Conservation (phyloP, 2,329 filamentous ascomycete genomes). For the Sarocladium brachiariae region DNA sequence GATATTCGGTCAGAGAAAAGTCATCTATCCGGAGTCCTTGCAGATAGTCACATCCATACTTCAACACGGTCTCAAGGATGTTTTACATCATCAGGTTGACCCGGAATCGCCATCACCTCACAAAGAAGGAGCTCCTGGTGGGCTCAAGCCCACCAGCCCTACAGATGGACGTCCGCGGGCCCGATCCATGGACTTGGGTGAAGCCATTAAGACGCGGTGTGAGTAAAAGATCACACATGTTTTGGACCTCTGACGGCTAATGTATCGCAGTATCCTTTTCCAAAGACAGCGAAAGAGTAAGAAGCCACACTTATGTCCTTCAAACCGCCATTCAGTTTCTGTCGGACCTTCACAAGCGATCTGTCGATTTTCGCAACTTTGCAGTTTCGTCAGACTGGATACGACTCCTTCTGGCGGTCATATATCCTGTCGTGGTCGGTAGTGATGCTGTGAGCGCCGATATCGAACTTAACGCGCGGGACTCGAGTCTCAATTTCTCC, state of each 20-base stretch:
- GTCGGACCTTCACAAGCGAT: slow-evolving; percentile 69
- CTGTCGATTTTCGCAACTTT: slow-evolving; percentile 74
- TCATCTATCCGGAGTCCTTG: slow-evolving; percentile 71
- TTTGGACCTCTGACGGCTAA: not conserved
- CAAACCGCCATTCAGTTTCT: slow-evolving; percentile 75
- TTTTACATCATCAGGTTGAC: slow-evolving; percentile 56
- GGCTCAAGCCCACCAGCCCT: slow-evolving; percentile 1
- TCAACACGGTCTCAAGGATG: slow-evolving; percentile 70
- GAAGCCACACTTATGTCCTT: slow-evolving; percentile 55
- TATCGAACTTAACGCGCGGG: slow-evolving; percentile 77
- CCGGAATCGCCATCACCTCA: slow-evolving; percentile 42
- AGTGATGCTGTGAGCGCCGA: slow-evolving; percentile 77
- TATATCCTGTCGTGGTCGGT: slow-evolving; percentile 86
- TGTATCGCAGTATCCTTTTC: slow-evolving; percentile 19
- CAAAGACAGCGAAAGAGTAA: slow-evolving; percentile 40
- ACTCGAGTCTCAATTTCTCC: slow-evolving; percentile 76
- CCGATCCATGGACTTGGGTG: slow-evolving; percentile 60
- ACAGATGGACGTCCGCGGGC: slow-evolving; percentile 34
- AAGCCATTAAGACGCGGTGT: slow-evolving; percentile 50
- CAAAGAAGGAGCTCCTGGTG: slow-evolving; percentile 10
- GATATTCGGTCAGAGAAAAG: slow-evolving; percentile 60
- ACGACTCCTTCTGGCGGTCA: slow-evolving; percentile 66
- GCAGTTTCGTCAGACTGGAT: slow-evolving; percentile 73
- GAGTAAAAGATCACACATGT: slow-evolving; percentile 20
- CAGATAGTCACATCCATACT: slow-evolving; percentile 81